phyloP scores from a whole-genome alignment of 768 basidiomycete species.

The Tylopilus rubrobrunneus region DNA sequence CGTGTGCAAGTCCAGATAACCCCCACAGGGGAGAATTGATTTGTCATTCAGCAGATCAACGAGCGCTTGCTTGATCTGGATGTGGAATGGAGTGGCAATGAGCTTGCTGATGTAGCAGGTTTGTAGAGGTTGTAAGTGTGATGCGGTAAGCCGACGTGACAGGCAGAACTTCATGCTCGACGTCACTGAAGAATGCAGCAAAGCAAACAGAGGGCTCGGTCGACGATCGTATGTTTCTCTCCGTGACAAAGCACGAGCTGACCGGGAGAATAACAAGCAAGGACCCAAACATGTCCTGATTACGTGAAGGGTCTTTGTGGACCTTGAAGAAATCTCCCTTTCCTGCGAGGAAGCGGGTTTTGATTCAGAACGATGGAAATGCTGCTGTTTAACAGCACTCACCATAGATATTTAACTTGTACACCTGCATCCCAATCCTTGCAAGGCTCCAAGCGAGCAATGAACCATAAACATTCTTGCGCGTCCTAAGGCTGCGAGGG shows the following conservation, averaged over 20 bases:
- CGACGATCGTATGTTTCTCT: slow-evolving; percentile 2
- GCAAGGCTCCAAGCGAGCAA: slow-evolving; percentile 3
- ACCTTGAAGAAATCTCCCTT: slow-evolving; percentile 9
- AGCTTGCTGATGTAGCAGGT: not conserved
- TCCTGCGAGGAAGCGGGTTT: too few species aligned
- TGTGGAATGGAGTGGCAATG: not conserved
- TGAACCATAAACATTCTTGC: not conserved
- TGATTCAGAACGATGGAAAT: not conserved
- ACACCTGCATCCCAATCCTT: slow-evolving; percentile 28
- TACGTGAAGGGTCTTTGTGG: slow-evolving; percentile 32
- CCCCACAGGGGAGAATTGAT: not conserved
- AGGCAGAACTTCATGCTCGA: slow-evolving; percentile 44
- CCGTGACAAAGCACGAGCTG: slow-evolving; percentile 9
- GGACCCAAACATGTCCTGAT: slow-evolving; percentile 45
- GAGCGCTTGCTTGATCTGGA: not conserved
- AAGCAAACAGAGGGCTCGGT: slow-evolving; percentile 28
- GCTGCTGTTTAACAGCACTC: not conserved
- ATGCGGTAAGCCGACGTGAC: slow-evolving; percentile 42
- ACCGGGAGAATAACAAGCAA: slow-evolving; percentile 47
- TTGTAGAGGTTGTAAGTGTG: slow-evolving; percentile 40
- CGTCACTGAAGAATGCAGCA: slow-evolving; percentile 40
- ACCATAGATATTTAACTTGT: slow-evolving; percentile 50
- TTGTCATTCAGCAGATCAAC: not conserved
- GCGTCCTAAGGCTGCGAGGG: not conserved
- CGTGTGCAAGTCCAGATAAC: slow-evolving; percentile 11